phyloP scores from a whole-genome alignment of 2,329 filamentous ascomycete genomes.

The Penicillium nordicum region DNA sequence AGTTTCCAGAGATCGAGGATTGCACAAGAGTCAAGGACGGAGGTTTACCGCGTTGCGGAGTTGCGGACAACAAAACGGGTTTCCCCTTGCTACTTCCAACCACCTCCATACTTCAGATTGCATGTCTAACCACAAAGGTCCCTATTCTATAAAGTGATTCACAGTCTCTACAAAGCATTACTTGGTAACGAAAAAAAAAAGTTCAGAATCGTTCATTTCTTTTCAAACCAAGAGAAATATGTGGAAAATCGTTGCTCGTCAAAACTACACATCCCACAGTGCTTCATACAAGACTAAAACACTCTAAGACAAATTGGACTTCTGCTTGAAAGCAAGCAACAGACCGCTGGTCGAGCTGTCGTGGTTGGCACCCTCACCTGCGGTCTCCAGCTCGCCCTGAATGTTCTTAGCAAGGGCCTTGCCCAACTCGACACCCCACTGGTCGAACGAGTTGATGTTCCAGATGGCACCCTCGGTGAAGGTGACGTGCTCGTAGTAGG shows the following conservation, averaged over 20 bases:
- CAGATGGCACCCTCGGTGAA: slow-evolving; percentile 97
- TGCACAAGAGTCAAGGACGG: slow-evolving; percentile 18
- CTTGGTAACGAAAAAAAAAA: neutral
- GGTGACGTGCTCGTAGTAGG: slow-evolving; percentile 98
- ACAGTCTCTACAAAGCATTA: neutral
- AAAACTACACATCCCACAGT: slow-evolving; percentile 15
- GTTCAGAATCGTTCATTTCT: slow-evolving; percentile 4
- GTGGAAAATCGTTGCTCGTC: slow-evolving; percentile 24
- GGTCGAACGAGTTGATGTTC: slow-evolving; percentile 99
- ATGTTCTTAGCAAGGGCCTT: slow-evolving; percentile 95
- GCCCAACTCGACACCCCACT: slow-evolving; percentile 98
- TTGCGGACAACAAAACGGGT: slow-evolving; percentile 10
- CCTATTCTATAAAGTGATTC: neutral
- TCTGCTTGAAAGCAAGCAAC: slow-evolving; percentile 89
- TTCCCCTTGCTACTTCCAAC: neutral
- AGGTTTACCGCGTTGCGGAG: slow-evolving; percentile 12
- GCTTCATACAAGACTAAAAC: slow-evolving; percentile 1
- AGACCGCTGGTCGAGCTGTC: slow-evolving; percentile 85
- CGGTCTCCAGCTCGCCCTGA: slow-evolving; percentile 73
- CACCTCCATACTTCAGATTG: neutral
- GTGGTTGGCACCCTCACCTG: slow-evolving; percentile 68
- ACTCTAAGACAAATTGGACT: slow-evolving; percentile 48
- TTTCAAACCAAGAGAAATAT: slow-evolving; percentile 3
- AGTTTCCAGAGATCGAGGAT: slow-evolving; percentile 7
- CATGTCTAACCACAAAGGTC: neutral